phyloP scores from a whole-genome alignment of 352 stramenopile species.

The Phytophthora constricta region DNA sequence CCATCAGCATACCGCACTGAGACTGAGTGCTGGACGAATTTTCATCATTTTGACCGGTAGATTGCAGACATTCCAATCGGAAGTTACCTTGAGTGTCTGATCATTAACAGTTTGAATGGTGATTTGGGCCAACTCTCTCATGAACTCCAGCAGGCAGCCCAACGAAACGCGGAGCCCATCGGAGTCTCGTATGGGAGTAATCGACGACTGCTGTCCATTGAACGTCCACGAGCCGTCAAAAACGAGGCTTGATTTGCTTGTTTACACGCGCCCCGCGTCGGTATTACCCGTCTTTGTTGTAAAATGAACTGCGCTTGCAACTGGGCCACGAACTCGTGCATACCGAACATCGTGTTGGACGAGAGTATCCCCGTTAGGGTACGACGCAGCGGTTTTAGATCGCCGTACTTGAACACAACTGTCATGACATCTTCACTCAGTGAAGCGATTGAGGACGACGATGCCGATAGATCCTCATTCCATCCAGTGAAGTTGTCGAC shows the following conservation, averaged over 20 bases:
- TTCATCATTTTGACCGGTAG: not conserved
- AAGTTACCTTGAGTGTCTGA: slow-evolving; percentile 27
- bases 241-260: slow-evolving; percentile 5
- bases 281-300: slow-evolving; percentile 12
- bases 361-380: slow-evolving; percentile 33
- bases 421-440: slow-evolving; percentile 44
- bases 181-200: slow-evolving; percentile 23
- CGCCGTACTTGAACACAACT: slow-evolving; percentile 43
- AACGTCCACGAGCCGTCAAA: slow-evolving; percentile 42
- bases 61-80: slow-evolving; percentile 30
- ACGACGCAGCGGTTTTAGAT: slow-evolving; percentile 36
- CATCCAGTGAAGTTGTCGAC: slow-evolving; percentile 32
- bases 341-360: slow-evolving; percentile 42
- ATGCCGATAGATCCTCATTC: slow-evolving; percentile 2
- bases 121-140: slow-evolving; percentile 37
- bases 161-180: slow-evolving; percentile 22
- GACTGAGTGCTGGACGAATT: not conserved
- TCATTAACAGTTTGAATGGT: slow-evolving; percentile 28
- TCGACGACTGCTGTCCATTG: slow-evolving; percentile 18
- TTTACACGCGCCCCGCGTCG: not conserved
- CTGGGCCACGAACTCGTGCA: slow-evolving; percentile 48
- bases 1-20: slow-evolving; percentile 37
- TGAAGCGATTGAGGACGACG: slow-evolving; percentile 25
- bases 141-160: slow-evolving; percentile 34
- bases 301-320: slow-evolving; percentile 37